Evolutionary conservation across 2,329 filamentous ascomycete genomes (phyloP).

Genomic region (Paecilomyces fulvus): DNA sequence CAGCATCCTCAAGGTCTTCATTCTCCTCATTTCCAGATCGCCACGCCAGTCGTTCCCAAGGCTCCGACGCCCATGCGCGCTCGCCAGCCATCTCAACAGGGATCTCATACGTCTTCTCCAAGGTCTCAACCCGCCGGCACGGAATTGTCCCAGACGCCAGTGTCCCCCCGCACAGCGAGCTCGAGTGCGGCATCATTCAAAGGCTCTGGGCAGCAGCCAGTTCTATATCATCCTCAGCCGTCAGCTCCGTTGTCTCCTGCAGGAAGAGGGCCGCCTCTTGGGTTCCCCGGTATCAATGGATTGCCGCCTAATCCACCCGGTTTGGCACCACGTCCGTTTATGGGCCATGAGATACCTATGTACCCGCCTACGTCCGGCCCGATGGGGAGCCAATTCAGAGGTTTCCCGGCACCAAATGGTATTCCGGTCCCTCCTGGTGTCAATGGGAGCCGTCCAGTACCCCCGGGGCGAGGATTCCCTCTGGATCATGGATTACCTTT

Average conservation of each 20-base stretch:
- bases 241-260: slow-evolving; percentile 57
- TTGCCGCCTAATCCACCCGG: slow-evolving; percentile 49
- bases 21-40: slow-evolving; percentile 71
- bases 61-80: slow-evolving; percentile 69
- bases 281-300: slow-evolving; percentile 43
- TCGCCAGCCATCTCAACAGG: slow-evolving; percentile 72
- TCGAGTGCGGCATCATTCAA: slow-evolving; percentile 58
- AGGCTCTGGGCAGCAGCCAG: slow-evolving; percentile 41
- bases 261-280: slow-evolving; percentile 49
- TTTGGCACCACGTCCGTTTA: slow-evolving; percentile 44
- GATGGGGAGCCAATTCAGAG: slow-evolving; percentile 48
- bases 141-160: slow-evolving; percentile 56
- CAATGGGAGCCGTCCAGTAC: slow-evolving; percentile 52
- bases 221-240: slow-evolving; percentile 50
- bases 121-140: slow-evolving; percentile 39
- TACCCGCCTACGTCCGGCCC: slow-evolving; percentile 45
- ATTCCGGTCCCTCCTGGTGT: slow-evolving; percentile 52
- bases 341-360: slow-evolving; percentile 46
- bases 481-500: slow-evolving; percentile 41
- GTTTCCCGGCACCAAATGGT: slow-evolving; percentile 42
- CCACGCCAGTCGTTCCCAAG: slow-evolving; percentile 75
- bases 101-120: slow-evolving; percentile 59
- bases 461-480: slow-evolving; percentile 47
- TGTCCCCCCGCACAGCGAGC: slow-evolving; percentile 51
- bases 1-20: slow-evolving; percentile 51